Conservation (phyloP, 2,329 filamentous ascomycete species). For the Beauveria brongniartii region DNA sequence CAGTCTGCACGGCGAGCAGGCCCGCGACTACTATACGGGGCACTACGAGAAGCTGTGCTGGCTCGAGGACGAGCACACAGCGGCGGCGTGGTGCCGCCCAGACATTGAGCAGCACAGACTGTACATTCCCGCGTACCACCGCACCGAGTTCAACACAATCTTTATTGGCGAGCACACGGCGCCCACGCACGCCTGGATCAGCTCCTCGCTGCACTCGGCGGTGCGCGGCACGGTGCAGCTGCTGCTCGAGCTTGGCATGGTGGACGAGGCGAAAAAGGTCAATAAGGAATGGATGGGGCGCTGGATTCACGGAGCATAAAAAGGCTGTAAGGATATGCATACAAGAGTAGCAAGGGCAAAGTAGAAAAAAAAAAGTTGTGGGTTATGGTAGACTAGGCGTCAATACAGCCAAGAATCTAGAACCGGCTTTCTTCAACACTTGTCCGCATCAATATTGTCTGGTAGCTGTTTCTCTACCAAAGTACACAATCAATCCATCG, state of each 20-base stretch:
- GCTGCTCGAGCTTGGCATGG: slow-evolving; percentile 18
- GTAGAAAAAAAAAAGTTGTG: not conserved
- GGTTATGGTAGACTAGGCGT: not conserved
- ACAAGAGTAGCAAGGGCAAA: not conserved
- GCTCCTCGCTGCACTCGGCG: slow-evolving; percentile 22
- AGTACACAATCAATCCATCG: not conserved
- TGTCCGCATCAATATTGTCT: not conserved
- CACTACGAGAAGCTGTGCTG: slow-evolving; percentile 26
- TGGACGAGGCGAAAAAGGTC: slow-evolving; percentile 18
- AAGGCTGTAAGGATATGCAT: not conserved
- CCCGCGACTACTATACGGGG: slow-evolving; percentile 23
- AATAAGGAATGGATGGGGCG: slow-evolving; percentile 19
- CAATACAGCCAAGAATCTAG: not conserved
- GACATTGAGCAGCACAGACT: slow-evolving; percentile 24
- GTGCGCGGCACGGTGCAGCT: slow-evolving; percentile 23
- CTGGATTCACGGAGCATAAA: slow-evolving; percentile 14
- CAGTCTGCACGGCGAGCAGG: slow-evolving; percentile 19
- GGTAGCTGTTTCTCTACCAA: not conserved
- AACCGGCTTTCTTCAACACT: not conserved
- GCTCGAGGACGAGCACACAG: slow-evolving; percentile 22
- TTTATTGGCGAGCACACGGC: slow-evolving; percentile 29
- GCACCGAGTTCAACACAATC: slow-evolving; percentile 25
- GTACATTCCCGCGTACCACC: slow-evolving; percentile 25
- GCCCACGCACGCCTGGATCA: slow-evolving; percentile 27
- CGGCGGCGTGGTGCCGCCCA: slow-evolving; percentile 23